Base-by-base conservation (phyloP, 2,329 filamentous ascomycete species). In the Xylaria sp. region DNA sequence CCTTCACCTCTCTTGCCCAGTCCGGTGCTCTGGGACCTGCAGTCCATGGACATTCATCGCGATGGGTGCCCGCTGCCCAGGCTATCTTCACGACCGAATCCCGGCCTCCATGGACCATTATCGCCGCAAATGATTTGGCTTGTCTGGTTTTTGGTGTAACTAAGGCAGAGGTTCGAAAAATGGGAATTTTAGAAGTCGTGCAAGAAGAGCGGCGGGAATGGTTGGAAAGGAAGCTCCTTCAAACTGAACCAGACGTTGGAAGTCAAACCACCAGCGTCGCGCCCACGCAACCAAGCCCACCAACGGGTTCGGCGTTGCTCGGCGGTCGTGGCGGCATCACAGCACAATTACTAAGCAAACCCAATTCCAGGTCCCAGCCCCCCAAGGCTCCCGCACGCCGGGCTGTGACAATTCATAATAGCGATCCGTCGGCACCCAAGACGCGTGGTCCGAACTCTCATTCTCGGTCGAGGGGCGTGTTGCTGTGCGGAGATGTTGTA, bases 141-240 rank as follows among this genome's bases (percentile, higher is more conserved):
- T 99, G 96, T 80, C 85, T 99, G 50, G 91, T 98, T n/a, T 99
- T 98, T 81, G 96, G 96, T n/a, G 93, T 99, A 10, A 97, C 94
- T n/a, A 93, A 93, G 76, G 93, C 93, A 4, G 96, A 99, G 80
- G 93, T 99, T 28, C 90, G 94, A 63, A 97, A 94, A 77, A 90
- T 98, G 84, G 95, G 96, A 56, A 98, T 99, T 65, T 81, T 99
- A 66, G 94, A 98, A 78, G 93, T 99, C 34, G 94, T 99, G 20
- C 92, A 95, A 79, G 90, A 94, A 78, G 95, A 97, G 79, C 87
- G 94, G 66, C 86, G 95, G 72, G 88, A 90, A 32, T 99, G 96
- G 96, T 84, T 99, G 30, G 93, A 97, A 77, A 89, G 91, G 69
- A 97, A 94, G 80, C 84, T 99, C 50, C 85, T 88, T 70, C 87